Evolutionary conservation across 352 stramenopile species (phyloP), one percentile per base, ranked within the genome.

Genomic region (Phytophthora pseudosyringae): DNA sequence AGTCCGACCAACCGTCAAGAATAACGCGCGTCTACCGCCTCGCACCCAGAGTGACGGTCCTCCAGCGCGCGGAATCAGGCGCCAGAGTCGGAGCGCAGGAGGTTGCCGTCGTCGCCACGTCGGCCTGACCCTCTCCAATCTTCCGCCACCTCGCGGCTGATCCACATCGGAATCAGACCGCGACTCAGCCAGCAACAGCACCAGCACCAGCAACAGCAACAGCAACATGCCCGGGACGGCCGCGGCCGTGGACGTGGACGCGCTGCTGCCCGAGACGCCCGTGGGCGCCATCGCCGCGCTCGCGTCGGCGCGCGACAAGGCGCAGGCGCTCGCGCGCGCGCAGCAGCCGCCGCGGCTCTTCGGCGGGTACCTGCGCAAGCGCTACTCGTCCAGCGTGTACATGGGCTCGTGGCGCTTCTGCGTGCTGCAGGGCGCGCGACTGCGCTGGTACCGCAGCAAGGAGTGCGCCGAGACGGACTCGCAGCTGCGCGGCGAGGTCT

Each of bases 321-420:
- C 29, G 1, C 43, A 36, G 21, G 41, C 54, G 2, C 54, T 62
- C 10, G 11, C 52, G 9, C 48, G 33, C 6, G 31, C 44, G 44
- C 46, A 50, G 25, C 33, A 47, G 11, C n/a, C 57, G 29, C 33
- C 58, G 7, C 36, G 31, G 4, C 56, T 71, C 28, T 88, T 76
- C 60, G 73, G 79, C 54, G 84, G 82, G 0, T 85, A 78, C 43
- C 56, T 93, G 28, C 80, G 84, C 59, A 93, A 91, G 51, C 79
- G 84, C 18, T 93, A 89, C 54, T 75, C 69, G 46, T 75, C 61
- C 57, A 89, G 73, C 55, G 45, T 88, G 39, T 93, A 91, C 74
- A 91, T 93, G 84, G 84, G 84, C 31, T 86, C 80, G 49, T 89
- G 79, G 80, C 77, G 84, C 16, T 93, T 81, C 59, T 93, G 80